Base-by-base conservation (phyloP, 148 eudicot genomes). In the Bassia scoparia region DNA sequence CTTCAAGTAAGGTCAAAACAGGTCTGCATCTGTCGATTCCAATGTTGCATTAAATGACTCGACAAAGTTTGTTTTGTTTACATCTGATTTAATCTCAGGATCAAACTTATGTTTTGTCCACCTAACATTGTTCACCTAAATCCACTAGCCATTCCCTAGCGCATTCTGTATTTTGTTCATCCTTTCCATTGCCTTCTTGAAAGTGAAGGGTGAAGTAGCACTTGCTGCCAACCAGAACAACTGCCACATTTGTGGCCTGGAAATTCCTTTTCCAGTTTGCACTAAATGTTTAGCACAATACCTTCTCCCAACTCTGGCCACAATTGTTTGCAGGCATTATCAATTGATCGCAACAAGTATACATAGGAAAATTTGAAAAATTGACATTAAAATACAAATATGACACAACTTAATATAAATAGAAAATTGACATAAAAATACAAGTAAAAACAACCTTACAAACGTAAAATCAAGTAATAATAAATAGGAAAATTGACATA, bases 231-330 rank as follows among this genome's bases (percentile, higher is more conserved):
- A 35, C 67, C 46, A 63, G 7, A 63, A 63, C 24, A 63, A 18
- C 3, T 8, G 8, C 7, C 8, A 38, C 67, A 63, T 63, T 8
- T 35, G 5, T 5, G 27, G 38, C 2, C 67, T 48, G 5, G 26
- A 34, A 18, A 5, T 1, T 3, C 27, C 21, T 33, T 26, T 23
- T 20, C 60, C 35, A 34, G 10, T 69, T 69, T 29, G 55, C 34
- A 18, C n/a, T 24, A 10, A 69, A 24, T 69, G 73, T 15, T 23
- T 31, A 15, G 46, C 34, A 34, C 73, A 69, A 20, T 30, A 69
- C 26, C 61, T 69, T 15, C 73, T 69, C 13, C n/a, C 53, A 15
- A 17, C 58, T 5, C 13, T 15, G 72, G 60, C 60, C 72, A 69
- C 23, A 54, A 6, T 7, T 54, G n/a, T n/a, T n/a, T n/a, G n/a